Conservation (phyloP, 179 eudicot genomes). For the Silene coronaria region DNA sequence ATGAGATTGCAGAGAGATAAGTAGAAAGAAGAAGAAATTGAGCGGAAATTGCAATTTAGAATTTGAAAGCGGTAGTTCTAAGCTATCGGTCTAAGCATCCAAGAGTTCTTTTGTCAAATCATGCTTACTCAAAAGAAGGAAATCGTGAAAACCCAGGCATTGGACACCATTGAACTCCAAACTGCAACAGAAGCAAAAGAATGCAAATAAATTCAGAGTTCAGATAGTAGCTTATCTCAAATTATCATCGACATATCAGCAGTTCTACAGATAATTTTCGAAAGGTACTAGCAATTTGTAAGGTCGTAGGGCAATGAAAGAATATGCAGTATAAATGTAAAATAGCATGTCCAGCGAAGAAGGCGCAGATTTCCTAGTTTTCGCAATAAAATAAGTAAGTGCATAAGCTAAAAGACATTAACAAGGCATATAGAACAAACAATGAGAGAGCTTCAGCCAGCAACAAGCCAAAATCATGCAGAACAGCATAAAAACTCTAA, state of each 20-base stretch:
- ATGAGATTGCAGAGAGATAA: neutral
- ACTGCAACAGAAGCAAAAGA: constrained; percentile 47
- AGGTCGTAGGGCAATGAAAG: neutral
- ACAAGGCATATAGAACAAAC: neutral
- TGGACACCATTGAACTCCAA: constrained; percentile 98
- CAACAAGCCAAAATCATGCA: no score
- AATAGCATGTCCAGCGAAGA: constrained; percentile 4
- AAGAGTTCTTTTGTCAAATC: neutral
- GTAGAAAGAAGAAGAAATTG: neutral
- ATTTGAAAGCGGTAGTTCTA: neutral
- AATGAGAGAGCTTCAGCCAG: neutral
- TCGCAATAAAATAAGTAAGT: neutral
- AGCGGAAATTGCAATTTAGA: neutral
- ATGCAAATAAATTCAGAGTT: constrained; percentile 12
- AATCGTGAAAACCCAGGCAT: constrained; percentile 60
- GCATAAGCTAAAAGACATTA: neutral
- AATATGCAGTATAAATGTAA: neutral
- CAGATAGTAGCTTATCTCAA: neutral
- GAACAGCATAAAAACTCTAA: no score
- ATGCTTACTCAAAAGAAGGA: constrained; percentile 80
- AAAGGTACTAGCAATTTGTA: neutral
- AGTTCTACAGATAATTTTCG: neutral
- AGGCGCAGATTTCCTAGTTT: neutral
- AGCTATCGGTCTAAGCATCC: neutral
- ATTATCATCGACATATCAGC: neutral